phyloP scores from a whole-genome alignment of 2,329 filamentous ascomycete genomes.

The Alternaria gansuensis region DNA sequence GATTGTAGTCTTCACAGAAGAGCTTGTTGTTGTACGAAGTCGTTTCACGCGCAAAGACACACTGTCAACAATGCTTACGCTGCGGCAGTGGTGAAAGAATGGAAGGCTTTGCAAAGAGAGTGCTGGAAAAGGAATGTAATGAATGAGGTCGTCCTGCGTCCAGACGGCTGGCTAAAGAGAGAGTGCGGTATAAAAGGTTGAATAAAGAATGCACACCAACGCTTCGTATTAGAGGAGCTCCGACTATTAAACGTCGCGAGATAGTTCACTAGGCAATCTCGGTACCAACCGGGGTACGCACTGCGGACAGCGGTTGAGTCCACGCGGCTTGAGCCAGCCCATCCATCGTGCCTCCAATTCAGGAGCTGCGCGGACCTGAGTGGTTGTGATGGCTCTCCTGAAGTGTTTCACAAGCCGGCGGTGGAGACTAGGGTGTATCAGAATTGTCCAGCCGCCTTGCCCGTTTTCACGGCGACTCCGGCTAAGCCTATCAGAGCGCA shows the following conservation, averaged over 20 bases:
- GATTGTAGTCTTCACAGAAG: slow-evolving; percentile 47
- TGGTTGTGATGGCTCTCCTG: slow-evolving; percentile 38
- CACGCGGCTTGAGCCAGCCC: slow-evolving; percentile 34
- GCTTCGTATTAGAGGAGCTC: slow-evolving; percentile 26
- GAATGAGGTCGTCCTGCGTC: slow-evolving; percentile 47
- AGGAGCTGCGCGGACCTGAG: slow-evolving; percentile 30
- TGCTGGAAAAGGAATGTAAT: slow-evolving; percentile 32
- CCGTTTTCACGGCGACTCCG: slow-evolving; percentile 20
- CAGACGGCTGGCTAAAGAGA: slow-evolving; percentile 36
- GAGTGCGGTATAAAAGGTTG: slow-evolving; percentile 39
- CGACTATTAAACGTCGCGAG: slow-evolving; percentile 40
- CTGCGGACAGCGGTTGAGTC: slow-evolving; percentile 31
- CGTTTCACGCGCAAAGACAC: slow-evolving; percentile 23
- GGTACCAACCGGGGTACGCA: slow-evolving; percentile 21
- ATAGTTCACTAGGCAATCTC: slow-evolving; percentile 40
- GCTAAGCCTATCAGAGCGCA: slow-evolving; percentile 33
- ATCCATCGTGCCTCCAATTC: slow-evolving; percentile 38
- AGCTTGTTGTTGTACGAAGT: slow-evolving; percentile 16
- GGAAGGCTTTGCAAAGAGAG: slow-evolving; percentile 40
- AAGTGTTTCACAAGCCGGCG: slow-evolving; percentile 47
- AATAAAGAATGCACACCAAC: slow-evolving; percentile 35
- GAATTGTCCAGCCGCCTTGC: slow-evolving; percentile 35
- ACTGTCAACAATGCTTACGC: slow-evolving; percentile 29
- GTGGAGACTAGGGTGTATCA: slow-evolving; percentile 50
- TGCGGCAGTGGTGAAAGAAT: slow-evolving; percentile 38